Conservation (phyloP, 495 filamentous ascomycete genomes). For the Neurospora discreta region DNA sequence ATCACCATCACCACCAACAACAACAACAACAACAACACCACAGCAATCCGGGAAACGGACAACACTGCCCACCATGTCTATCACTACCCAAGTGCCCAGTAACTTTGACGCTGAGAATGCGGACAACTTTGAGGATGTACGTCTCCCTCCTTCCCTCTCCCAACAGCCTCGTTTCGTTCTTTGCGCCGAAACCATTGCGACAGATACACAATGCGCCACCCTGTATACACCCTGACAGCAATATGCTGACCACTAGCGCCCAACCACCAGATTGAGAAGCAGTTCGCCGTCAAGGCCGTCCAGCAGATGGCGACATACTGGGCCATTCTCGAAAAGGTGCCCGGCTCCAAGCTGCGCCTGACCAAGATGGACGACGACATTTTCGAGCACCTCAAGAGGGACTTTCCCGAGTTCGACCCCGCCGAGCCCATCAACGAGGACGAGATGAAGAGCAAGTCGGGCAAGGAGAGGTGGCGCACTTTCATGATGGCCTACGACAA, state of each 20-base stretch:
- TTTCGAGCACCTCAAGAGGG: constrained; percentile 68
- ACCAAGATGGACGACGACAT: constrained; percentile 95
- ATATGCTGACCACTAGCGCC: not conserved
- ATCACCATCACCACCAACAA: not conserved
- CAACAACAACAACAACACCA: not conserved
- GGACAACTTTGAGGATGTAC: constrained; percentile 39
- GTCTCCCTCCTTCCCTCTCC: not conserved
- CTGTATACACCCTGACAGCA: not conserved
- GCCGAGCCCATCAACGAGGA: constrained; percentile 73
- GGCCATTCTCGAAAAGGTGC: constrained; percentile 83
- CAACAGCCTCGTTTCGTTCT: not conserved
- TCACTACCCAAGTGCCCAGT: constrained; percentile 17
- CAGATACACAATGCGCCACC: not conserved
- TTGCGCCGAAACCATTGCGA: not conserved
- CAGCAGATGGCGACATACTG: constrained; percentile 96
- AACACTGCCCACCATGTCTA: not conserved
- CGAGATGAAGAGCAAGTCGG: constrained; percentile 91
- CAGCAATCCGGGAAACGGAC: not conserved
- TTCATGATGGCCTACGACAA: constrained; percentile 93
- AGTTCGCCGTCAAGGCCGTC: constrained; percentile 96
- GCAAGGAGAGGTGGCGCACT: constrained; percentile 91
- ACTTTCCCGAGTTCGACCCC: constrained; percentile 90
- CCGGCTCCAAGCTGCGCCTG: constrained; percentile 72
- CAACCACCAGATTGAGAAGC: constrained; percentile 78
- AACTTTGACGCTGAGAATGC: constrained; percentile 37